Evolutionary conservation across 2,329 filamentous ascomycete species (phyloP).

Genomic region (Aspergillus sp.): DNA sequence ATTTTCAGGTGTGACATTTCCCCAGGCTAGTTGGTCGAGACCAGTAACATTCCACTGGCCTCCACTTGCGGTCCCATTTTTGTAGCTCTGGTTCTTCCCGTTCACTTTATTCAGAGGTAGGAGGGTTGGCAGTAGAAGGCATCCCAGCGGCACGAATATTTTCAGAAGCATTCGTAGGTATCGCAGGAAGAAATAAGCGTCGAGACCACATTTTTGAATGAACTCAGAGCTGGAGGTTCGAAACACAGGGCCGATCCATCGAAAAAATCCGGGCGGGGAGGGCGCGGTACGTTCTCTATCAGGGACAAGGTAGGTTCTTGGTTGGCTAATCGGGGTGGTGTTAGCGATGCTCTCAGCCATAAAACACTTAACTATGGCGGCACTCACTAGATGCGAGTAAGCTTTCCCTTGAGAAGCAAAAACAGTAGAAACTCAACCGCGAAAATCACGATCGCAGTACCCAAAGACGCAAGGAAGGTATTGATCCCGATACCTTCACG

Average conservation of each 20-base stretch:
- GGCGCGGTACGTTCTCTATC: constrained; percentile 79
- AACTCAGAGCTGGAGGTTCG: constrained; percentile 75
- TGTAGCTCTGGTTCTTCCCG: constrained; percentile 62
- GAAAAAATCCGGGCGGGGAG: constrained; percentile 60
- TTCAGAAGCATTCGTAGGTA: constrained; percentile 83
- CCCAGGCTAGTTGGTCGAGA: constrained; percentile 81
- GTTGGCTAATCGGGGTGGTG: constrained; percentile 56
- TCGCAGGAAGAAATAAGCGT: constrained; percentile 95
- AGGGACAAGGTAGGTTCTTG: constrained; percentile 81
- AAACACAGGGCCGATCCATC: constrained; percentile 60
- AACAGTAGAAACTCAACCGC: constrained; percentile 67
- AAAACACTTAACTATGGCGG: background rate
- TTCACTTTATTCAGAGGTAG: constrained; percentile 79
- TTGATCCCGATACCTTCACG: constrained; percentile 37
- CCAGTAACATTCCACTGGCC: constrained; percentile 58
- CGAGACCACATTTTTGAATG: constrained; percentile 91
- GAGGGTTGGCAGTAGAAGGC: constrained; percentile 78
- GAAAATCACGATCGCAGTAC: constrained; percentile 63
- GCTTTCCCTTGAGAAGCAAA: constrained; percentile 70
- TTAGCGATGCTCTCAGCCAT: background rate
- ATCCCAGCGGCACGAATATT: constrained; percentile 82
- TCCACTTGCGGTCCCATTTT: constrained; percentile 36
- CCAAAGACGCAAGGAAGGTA: constrained; percentile 66
- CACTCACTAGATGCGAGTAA: constrained; percentile 78
- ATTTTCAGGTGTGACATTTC: constrained; percentile 70